phyloP scores from a whole-genome alignment of 2,329 filamentous ascomycete genomes.

The Bisporella sp. region DNA sequence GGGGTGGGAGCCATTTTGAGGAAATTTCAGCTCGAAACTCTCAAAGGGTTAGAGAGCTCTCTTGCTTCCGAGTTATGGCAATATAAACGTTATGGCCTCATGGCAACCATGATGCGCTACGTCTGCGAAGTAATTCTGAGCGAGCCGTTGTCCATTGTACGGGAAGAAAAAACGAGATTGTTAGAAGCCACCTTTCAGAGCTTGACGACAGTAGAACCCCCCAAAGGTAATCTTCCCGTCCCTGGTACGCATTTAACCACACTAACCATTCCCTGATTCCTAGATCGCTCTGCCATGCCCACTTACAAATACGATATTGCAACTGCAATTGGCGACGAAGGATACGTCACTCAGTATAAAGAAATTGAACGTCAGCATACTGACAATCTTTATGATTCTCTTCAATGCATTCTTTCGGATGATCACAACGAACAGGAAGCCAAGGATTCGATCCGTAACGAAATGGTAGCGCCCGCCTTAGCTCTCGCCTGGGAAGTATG shows the following conservation, averaged over 20 bases:
- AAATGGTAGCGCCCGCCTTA: constrained; percentile 1
- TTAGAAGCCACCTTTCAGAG: not conserved
- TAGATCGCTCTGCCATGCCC: not conserved
- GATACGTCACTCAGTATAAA: not conserved
- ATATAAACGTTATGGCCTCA: constrained; percentile 1
- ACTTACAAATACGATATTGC: constrained; percentile 3
- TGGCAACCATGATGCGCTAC: constrained; percentile 5
- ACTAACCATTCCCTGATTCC: not conserved
- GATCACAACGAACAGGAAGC: not conserved
- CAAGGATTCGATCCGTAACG: not conserved
- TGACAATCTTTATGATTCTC: not conserved
- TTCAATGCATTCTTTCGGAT: not conserved
- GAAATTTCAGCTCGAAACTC: constrained; percentile 1
- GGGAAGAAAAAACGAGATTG: not conserved
- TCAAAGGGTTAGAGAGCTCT: not conserved
- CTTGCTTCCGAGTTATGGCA: not conserved
- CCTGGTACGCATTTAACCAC: not conserved
- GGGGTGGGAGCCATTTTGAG: constrained; percentile 1
- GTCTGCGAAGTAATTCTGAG: constrained; percentile 6
- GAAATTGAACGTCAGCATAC: not conserved
- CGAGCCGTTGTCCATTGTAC: constrained; percentile 1
- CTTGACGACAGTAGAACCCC: not conserved
- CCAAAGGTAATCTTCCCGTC: not conserved
- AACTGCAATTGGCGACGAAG: constrained; percentile 1
- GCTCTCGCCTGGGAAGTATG: constrained; percentile 3